Evolutionary conservation across 2,329 filamentous ascomycete species (phyloP).

Genomic region (Calonectria pseudoreteaudii): DNA sequence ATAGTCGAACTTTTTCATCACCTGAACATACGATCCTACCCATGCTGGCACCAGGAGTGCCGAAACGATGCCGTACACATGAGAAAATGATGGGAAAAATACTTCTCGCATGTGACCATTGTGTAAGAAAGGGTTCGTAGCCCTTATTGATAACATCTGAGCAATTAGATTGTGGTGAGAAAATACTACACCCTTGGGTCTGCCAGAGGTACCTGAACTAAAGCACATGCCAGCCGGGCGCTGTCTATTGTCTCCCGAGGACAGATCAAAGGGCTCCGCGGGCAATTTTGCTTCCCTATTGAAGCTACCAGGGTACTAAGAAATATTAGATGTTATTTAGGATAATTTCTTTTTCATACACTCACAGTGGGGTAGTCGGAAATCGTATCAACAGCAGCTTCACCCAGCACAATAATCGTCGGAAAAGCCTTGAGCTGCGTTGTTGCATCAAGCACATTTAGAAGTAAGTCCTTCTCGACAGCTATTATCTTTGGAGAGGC

Average conservation of each 20-base stretch:
- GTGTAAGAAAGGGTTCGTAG: conserved; percentile 40
- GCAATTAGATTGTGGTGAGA: conserved; percentile 41
- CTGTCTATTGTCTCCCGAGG: conserved; percentile 25
- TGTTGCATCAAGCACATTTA: conserved; percentile 15
- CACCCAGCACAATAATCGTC: conserved; percentile 9
- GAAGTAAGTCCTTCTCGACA: conserved; percentile 24
- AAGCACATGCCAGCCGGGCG: conserved; percentile 39
- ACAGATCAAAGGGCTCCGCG: conserved; percentile 23
- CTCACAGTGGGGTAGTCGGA: neutral
- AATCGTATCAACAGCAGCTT: neutral
- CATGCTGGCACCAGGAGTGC: conserved; percentile 36
- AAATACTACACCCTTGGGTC: conserved; percentile 38
- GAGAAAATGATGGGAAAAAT: conserved; percentile 43
- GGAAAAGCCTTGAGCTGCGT: neutral
- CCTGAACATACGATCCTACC: conserved; percentile 36
- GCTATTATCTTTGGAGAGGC: conserved; percentile 34
- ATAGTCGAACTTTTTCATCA: conserved; percentile 38
- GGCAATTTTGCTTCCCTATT: neutral
- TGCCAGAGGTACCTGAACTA: conserved; percentile 39
- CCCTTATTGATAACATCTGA: conserved; percentile 31
- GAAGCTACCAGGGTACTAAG: conserved; percentile 18
- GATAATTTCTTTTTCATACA: neutral
- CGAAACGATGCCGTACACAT: conserved; percentile 41
- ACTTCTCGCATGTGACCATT: conserved; percentile 39
- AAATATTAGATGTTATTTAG: neutral